Base-by-base conservation (phyloP, 768 basidiomycete genomes). In the Antrodiella citrinella region DNA sequence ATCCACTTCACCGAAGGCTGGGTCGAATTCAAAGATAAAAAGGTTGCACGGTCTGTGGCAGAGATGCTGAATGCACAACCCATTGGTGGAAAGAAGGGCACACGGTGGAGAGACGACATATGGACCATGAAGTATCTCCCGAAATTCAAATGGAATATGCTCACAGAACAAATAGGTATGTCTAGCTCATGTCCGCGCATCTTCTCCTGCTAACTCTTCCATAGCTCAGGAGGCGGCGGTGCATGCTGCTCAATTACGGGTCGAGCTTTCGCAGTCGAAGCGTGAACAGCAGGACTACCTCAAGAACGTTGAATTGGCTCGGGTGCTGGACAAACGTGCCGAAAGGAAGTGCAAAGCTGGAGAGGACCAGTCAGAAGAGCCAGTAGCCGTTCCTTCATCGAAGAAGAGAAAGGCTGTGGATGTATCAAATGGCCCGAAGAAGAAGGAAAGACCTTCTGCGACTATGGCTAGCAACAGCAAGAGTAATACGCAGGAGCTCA, bases 121-220 rank as follows among this genome's bases (percentile, higher is more conserved):
- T 99, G 96, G 96, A 97, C 96, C 50, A 95, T 98, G 92, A 95
- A 95, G 64, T 99, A 99, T 65, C 71, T 99, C 51, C 94, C 94
- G 7, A 87, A 82, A 61, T 99, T 98, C 75, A 96, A 94, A 61
- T 99, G 96, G 96, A 83, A 87, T 67, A 96, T 96, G 95, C 72
- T 99, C 51, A 94, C 91, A 4, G 96, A 98, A 67, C 95, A 97
- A 76, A 85, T 99, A 58, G 92, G 95, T 95, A 63, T 65, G 93
- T 76, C 22, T 20, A 9, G 7, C 22, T 40, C 25, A 39, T 48
- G 19, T 44, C 18, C 41, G 35, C n/a, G 21, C 9, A 18, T 38
- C 45, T 15, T 46, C 9, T 47, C 22, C 38, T 25, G 26, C 13
- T n/a, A n/a, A n/a, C n/a, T n/a, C n/a, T 47, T 19, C 19, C 47